phyloP scores from a whole-genome alignment of 2,329 filamentous ascomycete genomes.

The Orbilia ellipsospora region DNA sequence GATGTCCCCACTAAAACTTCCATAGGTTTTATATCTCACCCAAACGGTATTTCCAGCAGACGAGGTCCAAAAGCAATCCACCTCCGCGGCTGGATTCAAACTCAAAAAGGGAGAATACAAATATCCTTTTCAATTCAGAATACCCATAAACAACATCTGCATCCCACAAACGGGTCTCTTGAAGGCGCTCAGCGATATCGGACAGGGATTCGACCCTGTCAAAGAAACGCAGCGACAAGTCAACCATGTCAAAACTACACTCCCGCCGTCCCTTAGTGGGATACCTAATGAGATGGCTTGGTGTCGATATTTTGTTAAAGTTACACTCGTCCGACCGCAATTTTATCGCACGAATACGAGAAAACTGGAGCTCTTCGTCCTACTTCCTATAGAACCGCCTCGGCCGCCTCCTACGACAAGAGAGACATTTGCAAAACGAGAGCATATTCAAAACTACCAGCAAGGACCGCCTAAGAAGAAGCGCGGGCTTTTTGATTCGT shows the following conservation, averaged over 20 bases:
- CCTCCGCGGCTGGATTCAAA: slow-evolving; percentile 66
- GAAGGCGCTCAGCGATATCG: slow-evolving; percentile 62
- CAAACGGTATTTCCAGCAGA: slow-evolving; percentile 76
- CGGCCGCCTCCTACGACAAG: slow-evolving; percentile 74
- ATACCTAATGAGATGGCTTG: slow-evolving; percentile 79
- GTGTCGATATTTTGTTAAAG: slow-evolving; percentile 93
- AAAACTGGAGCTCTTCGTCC: slow-evolving; percentile 64
- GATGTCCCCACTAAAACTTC: slow-evolving; percentile 60
- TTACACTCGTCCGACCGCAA: slow-evolving; percentile 75
- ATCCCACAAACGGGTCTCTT: slow-evolving; percentile 54
- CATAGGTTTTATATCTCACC: slow-evolving; percentile 77
- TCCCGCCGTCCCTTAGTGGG: slow-evolving; percentile 89
- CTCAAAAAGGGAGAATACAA: slow-evolving; percentile 77
- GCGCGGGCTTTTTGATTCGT: slow-evolving; percentile 70
- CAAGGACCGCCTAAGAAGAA: slow-evolving; percentile 66
- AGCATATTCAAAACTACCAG: slow-evolving; percentile 69
- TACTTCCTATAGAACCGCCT: slow-evolving; percentile 92
- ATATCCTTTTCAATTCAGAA: slow-evolving; percentile 82
- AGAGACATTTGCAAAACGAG: slow-evolving; percentile 84
- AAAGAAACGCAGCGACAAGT: slow-evolving; percentile 63
- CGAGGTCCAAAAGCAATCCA: slow-evolving; percentile 60
- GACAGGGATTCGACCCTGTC: slow-evolving; percentile 64
- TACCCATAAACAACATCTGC: slow-evolving; percentile 65
- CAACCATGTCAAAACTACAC: slow-evolving; percentile 81
- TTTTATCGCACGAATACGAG: slow-evolving; percentile 58